Base-by-base conservation (phyloP, 345 rosid species). In the Syzygium grande region DNA sequence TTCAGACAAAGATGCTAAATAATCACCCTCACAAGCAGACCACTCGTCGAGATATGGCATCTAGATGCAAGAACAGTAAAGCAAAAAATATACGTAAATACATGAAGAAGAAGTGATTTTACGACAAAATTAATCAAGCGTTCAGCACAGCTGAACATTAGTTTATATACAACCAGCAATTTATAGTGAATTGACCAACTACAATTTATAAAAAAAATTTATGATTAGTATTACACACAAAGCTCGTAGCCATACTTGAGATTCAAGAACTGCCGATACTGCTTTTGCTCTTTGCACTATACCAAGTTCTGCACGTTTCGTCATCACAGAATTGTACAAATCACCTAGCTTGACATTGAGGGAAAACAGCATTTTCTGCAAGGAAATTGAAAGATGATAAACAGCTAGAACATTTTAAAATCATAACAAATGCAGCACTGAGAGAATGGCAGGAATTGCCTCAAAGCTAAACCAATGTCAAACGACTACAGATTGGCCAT, bases 11-110 rank as follows among this genome's bases (percentile, higher is more conserved):
- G 95, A 95, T 87, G 43, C 49, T 84, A 91, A 91, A 85, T 93
- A 94, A n/a, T 92, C 98, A 15, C 51, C 93, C 92, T 94, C 94
- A 38, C 94, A 38, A 2, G 58, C 88, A 25, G 91, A 90, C 99
- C 98, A 97, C 88, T 91, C 93, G 30, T 96, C 98, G 87, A 97
- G 92, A 89, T 88, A 91, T 15, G 98, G 98, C 93, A 93, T 93
- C 98, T 97, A 68, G 80, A 38, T 34, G 80, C 80, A 73, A 38
- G 80, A 10, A 38, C 49, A 73, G 80, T 38, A 38, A 73, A 38
- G 38, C 11, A 23, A 73, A 23, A 73, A 10, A 73, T 85, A 84
- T 79, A 86, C 83, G 63, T 27, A 34, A 52, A 84, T 51, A 29
- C 77, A 23, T 41, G 3, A 30, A 77, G 38, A 30, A 30, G 73